These are phyloP conservation scores for Knufia fluminis DNA, from an alignment of 2,329 filamentous ascomycete genomes.

Conservation along the genomic window DNA sequence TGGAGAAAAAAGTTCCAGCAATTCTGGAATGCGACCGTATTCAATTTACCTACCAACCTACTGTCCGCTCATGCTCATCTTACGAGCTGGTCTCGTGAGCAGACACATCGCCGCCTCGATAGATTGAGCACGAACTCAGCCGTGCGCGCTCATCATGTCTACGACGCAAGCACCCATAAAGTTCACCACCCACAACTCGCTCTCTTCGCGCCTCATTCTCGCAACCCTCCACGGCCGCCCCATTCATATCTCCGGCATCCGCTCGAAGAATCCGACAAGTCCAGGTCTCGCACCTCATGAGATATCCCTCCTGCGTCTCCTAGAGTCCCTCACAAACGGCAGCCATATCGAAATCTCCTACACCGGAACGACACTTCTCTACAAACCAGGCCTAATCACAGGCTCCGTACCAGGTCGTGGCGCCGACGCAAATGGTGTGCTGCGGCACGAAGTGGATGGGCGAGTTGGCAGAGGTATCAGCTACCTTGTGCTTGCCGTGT, in stretches of 20 bases:
- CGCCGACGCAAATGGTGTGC: slow-evolving; percentile 59
- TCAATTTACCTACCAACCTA: no score
- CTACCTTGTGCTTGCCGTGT: slow-evolving; percentile 85
- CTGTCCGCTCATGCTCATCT: neutral
- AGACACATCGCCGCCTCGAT: no score
- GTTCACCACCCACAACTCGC: slow-evolving; percentile 75
- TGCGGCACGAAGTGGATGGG: slow-evolving; percentile 70
- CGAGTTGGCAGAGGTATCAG: slow-evolving; percentile 72
- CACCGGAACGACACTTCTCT: slow-evolving; percentile 86
- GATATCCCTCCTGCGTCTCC: slow-evolving; percentile 86
- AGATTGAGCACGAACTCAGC: neutral
- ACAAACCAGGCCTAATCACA: slow-evolving; percentile 84
- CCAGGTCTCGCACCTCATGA: slow-evolving; percentile 88
- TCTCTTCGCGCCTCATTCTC: slow-evolving; percentile 76
- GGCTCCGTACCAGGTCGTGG: slow-evolving; percentile 70
- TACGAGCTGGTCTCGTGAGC: neutral
- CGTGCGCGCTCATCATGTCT: neutral
- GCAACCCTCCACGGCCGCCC: slow-evolving; percentile 84
- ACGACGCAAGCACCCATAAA: slow-evolving; percentile 40
- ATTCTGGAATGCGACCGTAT: no score
- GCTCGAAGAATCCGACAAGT: slow-evolving; percentile 71
- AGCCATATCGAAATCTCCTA: slow-evolving; percentile 91
- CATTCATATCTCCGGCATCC: slow-evolving; percentile 88
- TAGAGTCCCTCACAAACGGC: slow-evolving; percentile 93
- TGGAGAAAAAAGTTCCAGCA: neutral